Percentiles rank a stretch among this genome's conserved stretches.
Conservation (phyloP, 129 eudicot species). For the Apium graveolens region DNA sequence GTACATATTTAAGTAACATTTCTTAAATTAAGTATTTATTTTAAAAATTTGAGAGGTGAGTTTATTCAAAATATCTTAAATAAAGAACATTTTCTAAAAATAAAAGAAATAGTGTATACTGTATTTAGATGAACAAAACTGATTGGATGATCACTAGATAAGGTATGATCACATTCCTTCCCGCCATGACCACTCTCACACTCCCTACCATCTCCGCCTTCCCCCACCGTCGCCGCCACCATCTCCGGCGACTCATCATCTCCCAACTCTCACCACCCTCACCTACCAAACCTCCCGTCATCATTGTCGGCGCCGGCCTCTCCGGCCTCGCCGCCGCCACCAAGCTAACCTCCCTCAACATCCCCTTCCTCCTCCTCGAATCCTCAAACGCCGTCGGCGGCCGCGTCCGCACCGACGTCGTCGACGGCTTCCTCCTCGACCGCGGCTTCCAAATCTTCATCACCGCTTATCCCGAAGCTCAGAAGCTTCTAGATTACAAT, state of each 20-base stretch:
- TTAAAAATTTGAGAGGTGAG: too few relatives aligned
- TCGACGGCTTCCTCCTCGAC: slow-evolving; percentile 94
- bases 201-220: slow-evolving; percentile 7
- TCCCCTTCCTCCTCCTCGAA: slow-evolving; percentile 73
- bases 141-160: background rate
- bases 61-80: too few relatives aligned
- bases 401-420: slow-evolving; percentile 81
- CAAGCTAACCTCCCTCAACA: slow-evolving; percentile 54
- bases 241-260: slow-evolving; percentile 13
- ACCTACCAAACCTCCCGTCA: slow-evolving; percentile 37
- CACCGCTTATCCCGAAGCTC: slow-evolving; percentile 92
- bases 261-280: slow-evolving; percentile 11
- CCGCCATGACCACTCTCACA: slow-evolving; percentile 30
- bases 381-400: slow-evolving; percentile 92
- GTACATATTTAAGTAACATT: too few relatives aligned
- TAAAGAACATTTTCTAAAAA: too few relatives aligned
- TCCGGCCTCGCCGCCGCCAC: slow-evolving; percentile 87
- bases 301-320: slow-evolving; percentile 84
- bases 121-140: too few relatives aligned
- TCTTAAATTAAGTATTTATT: too few relatives aligned
- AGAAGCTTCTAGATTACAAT: slow-evolving; percentile 47
- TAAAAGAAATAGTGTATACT: too few relatives aligned
- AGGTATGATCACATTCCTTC: background rate
- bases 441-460: slow-evolving; percentile 97
- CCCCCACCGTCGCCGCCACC: slow-evolving; percentile 21